Evolutionary conservation across 352 stramenopile genomes (phyloP).

Genomic region (Pythium plurisporium): DNA sequence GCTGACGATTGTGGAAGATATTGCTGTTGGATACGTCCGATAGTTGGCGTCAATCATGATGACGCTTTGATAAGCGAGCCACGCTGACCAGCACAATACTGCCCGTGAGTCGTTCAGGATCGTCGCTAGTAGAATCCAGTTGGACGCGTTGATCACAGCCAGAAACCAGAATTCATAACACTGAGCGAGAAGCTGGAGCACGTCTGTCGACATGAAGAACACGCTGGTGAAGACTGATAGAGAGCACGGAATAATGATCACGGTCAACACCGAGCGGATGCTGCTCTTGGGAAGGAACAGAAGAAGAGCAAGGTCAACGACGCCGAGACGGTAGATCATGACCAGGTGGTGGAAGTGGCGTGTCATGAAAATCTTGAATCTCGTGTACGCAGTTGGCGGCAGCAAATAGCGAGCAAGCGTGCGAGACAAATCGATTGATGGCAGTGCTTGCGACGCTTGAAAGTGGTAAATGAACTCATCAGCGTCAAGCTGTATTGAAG

Average conservation of each 20-base stretch:
- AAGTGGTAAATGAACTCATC: background rate
- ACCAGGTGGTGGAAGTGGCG: conserved; percentile 2
- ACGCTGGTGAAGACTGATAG: background rate
- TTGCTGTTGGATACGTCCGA: conserved; percentile 1
- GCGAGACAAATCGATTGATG: conserved; percentile 1
- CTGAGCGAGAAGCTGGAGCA: background rate
- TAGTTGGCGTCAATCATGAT: conserved; percentile 13
- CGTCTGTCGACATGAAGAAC: conserved; percentile 8
- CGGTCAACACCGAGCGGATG: background rate
- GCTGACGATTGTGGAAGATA: conserved; percentile 3
- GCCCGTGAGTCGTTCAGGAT: background rate
- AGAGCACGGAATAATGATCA: background rate
- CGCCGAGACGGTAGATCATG: conserved; percentile 2
- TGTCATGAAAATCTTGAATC: background rate
- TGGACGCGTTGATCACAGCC: conserved; percentile 2
- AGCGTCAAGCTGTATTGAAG: background rate
- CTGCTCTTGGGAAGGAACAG: background rate
- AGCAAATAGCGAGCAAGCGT: background rate
- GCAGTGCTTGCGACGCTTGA: background rate
- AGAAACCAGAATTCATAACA: conserved; percentile 20
- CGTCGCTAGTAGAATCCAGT: conserved; percentile 4
- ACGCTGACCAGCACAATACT: background rate
- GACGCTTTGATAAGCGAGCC: conserved; percentile 7
- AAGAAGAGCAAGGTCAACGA: background rate
- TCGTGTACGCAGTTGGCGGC: background rate